These are phyloP conservation scores for Arthrobotrys entomopaga DNA, from an alignment of 2,329 filamentous ascomycete genomes.

Conservation along the genomic window DNA sequence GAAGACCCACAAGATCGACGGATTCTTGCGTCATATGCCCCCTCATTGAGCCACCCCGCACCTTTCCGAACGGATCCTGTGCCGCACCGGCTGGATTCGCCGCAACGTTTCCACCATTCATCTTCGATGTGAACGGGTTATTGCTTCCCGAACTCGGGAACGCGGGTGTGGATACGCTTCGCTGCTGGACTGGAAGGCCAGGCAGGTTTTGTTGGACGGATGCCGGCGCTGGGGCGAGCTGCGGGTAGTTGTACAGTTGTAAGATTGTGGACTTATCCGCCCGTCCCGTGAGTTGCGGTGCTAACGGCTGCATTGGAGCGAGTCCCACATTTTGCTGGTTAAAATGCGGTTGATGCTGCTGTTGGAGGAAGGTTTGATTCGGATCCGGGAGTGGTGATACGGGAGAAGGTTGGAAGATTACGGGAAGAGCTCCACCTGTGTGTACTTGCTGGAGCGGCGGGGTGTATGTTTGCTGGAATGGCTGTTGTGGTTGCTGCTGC, in stretches of 20 bases:
- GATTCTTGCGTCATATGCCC: conserved; percentile 59
- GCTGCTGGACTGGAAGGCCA: conserved; percentile 35
- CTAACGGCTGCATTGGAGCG: conserved; percentile 59
- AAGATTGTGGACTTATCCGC: conserved; percentile 79
- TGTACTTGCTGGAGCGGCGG: conserved; percentile 57
- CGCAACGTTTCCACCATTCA: conserved; percentile 23
- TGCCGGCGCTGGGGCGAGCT: conserved; percentile 63
- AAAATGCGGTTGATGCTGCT: conserved; percentile 60
- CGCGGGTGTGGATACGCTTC: conserved; percentile 53
- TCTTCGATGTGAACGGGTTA: conserved; percentile 58
- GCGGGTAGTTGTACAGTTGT: conserved; percentile 75
- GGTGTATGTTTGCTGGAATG: conserved; percentile 55
- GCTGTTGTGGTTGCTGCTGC: conserved; percentile 57
- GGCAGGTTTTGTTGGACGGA: conserved; percentile 38
- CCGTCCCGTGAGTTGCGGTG: conserved; percentile 64
- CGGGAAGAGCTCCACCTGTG: conserved; percentile 41
- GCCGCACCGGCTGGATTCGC: neutral
- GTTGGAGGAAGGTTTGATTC: conserved; percentile 61
- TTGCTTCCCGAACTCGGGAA: conserved; percentile 57
- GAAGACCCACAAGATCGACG: conserved; percentile 58
- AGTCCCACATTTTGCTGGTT: conserved; percentile 60
- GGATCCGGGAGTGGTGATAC: conserved; percentile 60
- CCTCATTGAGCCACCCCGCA: conserved; percentile 22
- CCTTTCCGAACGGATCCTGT: conserved; percentile 29
- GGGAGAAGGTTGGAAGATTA: conserved; percentile 60